Evolutionary conservation across 768 basidiomycete species (phyloP).

Genomic region (Lactarius indigo): DNA sequence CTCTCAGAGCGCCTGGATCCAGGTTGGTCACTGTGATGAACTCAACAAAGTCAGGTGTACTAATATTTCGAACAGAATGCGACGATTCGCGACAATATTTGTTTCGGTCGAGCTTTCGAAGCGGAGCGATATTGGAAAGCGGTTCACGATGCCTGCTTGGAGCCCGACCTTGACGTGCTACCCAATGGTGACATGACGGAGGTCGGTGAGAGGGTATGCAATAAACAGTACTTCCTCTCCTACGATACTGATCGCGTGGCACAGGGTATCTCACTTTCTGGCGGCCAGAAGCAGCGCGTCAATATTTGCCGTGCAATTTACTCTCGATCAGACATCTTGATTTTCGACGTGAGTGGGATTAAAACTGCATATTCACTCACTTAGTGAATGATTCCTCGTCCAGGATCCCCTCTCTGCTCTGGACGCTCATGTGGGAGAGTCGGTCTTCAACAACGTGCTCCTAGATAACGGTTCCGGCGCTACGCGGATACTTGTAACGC

Average conservation of each 20-base stretch:
- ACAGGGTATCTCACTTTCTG: constrained; percentile 81
- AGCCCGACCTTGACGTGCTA: constrained; percentile 75
- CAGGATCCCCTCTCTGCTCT: constrained; percentile 86
- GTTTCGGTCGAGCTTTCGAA: constrained; percentile 82
- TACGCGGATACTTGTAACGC: constrained; percentile 87
- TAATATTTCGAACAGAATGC: constrained; percentile 49
- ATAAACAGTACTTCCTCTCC: neutral
- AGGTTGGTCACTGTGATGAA: constrained; percentile 37
- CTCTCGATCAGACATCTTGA: constrained; percentile 79
- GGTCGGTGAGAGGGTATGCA: constrained; percentile 64
- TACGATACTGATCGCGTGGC: neutral
- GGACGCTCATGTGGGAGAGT: constrained; percentile 88
- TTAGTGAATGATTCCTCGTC: neutral
- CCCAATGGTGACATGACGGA: constrained; percentile 77
- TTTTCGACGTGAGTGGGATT: constrained; percentile 56
- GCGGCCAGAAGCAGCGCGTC: constrained; percentile 76
- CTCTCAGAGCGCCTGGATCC: constrained; percentile 89
- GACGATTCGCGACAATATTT: constrained; percentile 85
- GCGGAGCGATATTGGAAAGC: constrained; percentile 81
- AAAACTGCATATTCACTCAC: neutral
- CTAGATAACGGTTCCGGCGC: constrained; percentile 58
- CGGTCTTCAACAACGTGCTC: constrained; percentile 82
- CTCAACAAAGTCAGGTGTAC: neutral
- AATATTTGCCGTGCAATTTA: constrained; percentile 88
- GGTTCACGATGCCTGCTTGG: constrained; percentile 71